phyloP scores from a whole-genome alignment of 805 yeast genomes.

The Wickerhamomyces alni region DNA sequence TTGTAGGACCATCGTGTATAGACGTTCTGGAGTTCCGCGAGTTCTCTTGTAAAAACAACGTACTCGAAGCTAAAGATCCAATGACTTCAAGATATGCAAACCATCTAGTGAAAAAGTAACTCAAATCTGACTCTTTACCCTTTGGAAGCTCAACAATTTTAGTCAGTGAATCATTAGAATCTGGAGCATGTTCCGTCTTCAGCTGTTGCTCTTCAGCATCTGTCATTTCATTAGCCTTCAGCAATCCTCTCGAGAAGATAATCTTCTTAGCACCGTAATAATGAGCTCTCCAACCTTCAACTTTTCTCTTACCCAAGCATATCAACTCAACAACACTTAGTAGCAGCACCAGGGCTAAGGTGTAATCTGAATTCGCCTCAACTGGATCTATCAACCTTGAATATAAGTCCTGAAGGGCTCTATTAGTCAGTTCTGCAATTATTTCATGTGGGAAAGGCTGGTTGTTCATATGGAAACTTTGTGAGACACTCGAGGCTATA shows the following conservation, averaged over 20 bases:
- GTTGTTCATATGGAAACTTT: conserved; percentile 22
- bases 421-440: conserved; percentile 45
- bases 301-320: conserved; percentile 31
- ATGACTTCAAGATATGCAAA: conserved; percentile 62
- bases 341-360: conserved; percentile 56
- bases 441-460: conserved; percentile 27
- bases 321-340: conserved; percentile 51
- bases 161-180: conserved; percentile 3
- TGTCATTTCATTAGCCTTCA: conserved; percentile 20
- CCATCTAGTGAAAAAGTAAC: conserved; percentile 60
- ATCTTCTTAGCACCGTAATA: conserved; percentile 63
- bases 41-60: background rate
- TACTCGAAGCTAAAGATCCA: conserved; percentile 48
- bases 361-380: conserved; percentile 57
- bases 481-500: conserved; percentile 44
- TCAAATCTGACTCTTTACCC: conserved; percentile 17
- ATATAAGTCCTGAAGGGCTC: conserved; percentile 54
- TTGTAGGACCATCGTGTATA: conserved; percentile 1
- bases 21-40: background rate
- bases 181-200: too few relatives aligned
- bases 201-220: too few relatives aligned
- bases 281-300: conserved; percentile 53
- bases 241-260: conserved; percentile 43
- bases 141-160: conserved; percentile 10
- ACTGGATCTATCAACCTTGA: conserved; percentile 41